Evolutionary conservation across 176 grass and related monocot species (phyloP), one percentile per base, ranked within the genome.

Genomic region (Phoenix dactylifera): DNA sequence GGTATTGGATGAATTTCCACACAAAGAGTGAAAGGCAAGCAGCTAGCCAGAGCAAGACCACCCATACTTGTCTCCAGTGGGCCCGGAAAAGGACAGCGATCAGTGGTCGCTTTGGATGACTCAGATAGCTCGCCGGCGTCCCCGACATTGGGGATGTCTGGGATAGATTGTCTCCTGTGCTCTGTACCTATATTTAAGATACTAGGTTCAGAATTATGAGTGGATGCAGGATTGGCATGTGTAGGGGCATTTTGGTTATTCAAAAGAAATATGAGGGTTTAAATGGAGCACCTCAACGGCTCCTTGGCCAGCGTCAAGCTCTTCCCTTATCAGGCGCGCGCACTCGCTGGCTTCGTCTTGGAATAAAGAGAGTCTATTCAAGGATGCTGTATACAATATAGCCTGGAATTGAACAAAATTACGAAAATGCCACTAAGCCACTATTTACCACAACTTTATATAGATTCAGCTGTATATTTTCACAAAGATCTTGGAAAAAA

Each of bases 1-100:
- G 78, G 19, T 90, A 90, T 53, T 85, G 81, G 62, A 72, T 18
- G 51, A 85, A 89, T 58, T 89, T 89, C 86, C 86, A 89, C 26
- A 63, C 55, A 58, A 89, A 89, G 26, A 90, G 82, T 24, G 67
- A 67, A 24, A 52, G 6, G 64, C 82, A 90, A 22, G 74, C 63
- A 20, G 56, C 66, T 20, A 85, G 64, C 86, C 86, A 90, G 19
- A 85, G 68, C 15, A 59, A 22, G 6, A 85, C 59, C 29, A 79
- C 50, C 82, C 75, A 85, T 12, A 55, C 51, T 57, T 67, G 71
- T 24, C 82, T 75, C 86, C 82, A 90, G 18, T 90, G 57, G 22
- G 86, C 67, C 26, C 55, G 70, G 49, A 89, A 68, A 49, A 82
- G 67, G 5, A 79, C 65, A 4, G 19, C 3, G 16, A 49, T 18